Base-by-base conservation (phyloP, 1,139 yeast species). In the Protomyces macrosporus region DNA sequence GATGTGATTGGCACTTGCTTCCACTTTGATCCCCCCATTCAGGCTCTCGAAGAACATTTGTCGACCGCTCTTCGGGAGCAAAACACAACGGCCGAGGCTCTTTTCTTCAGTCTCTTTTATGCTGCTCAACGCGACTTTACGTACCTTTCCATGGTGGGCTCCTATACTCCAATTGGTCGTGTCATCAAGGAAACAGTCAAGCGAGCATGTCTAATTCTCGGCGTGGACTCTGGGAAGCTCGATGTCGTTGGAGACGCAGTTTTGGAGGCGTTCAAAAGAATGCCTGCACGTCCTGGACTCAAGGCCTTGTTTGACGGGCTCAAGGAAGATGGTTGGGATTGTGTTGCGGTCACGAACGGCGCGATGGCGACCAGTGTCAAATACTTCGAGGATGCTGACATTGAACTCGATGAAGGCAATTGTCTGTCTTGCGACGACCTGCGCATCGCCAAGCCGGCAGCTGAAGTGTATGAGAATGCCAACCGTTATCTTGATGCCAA, bases 41-140 rank as follows among this genome's bases (percentile, higher is more conserved):
- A 16, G 7, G 37, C 45, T 10, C 51, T 60, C 30, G 60, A 54
- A 16, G 45, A 60, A 14, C 42, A 30, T 4, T 42, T 60, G 14
- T 60, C 60, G 33, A 12, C 45, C 6, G 39, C 34, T 30, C 37
- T 60, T 12, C 36, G 37, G 42, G n/a, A 5, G 12, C 51, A 45
- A 16, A 50, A 50, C 37, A 58, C 55, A 45, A 53, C 51, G 12
- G 34, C 64, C 40, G 45, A 51, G 32, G 51, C 60, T 3, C 52
- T 60, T 56, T 54, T 60, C 45, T 55, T 60, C 56, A n/a, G 37
- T 30, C 50, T 60, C 54, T 60, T 60, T 45, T 55, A 55, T 50
- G 64, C 64, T 5, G 64, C 64, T 10, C 64, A 60, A 39, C 59
- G 64, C 16, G 64, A 60, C 56, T 60, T 60, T 35, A 55, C 64